Base-by-base conservation (phyloP, 2,329 filamentous ascomycete genomes). In the Talaromyces albobiverticillius region DNA sequence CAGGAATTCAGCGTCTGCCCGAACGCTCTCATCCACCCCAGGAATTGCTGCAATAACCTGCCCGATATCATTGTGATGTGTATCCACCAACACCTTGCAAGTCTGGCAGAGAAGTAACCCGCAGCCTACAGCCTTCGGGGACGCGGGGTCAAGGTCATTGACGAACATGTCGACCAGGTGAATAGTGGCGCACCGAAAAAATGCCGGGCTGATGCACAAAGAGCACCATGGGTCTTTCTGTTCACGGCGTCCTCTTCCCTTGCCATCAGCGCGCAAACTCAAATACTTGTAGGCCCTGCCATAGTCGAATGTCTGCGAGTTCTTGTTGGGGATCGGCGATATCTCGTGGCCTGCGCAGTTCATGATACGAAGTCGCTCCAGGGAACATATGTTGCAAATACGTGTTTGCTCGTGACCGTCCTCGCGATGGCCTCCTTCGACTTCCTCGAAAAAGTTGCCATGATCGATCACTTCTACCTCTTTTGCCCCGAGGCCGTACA, bases 131-230 rank as follows among this genome's bases (percentile, higher is more conserved):
- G 50, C 58, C 18, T 59, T 50, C 10, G 41, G 42, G 2, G 56
- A 59, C 3, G 32, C 46, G 9, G 47, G 10, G n/a, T 57, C 53
- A 50, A 59, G 42, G 7, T 58, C 50, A 14, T 58, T 52, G 38
- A 54, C 55, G 29, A 56, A 62, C 11, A 53, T 52, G 36, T 56
- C 51, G 1, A 57, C 22, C 0, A 22, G 18, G n/a, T 65, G 60
- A 4, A 46, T 25, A 0, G 54, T 54, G 4, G 55, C 43, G 50
- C 75, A 79, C 18, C 60, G 60, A 34, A 68, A 71, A 2, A 64
- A 65, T 0, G 74, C 76, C 1, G 72, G 67, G 10, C 62, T 62
- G 2, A 68, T 67, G 49, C 76, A 79, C 1, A 79, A 46, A 3
- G 64, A 64, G 57, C 76, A 79, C 70, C 71, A 77, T 5, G 58